Percentiles rank a stretch among this genome's conserved stretches.
Conservation (phyloP, 1,284 basidiomycete genomes). For the Omphalotus olearius region DNA sequence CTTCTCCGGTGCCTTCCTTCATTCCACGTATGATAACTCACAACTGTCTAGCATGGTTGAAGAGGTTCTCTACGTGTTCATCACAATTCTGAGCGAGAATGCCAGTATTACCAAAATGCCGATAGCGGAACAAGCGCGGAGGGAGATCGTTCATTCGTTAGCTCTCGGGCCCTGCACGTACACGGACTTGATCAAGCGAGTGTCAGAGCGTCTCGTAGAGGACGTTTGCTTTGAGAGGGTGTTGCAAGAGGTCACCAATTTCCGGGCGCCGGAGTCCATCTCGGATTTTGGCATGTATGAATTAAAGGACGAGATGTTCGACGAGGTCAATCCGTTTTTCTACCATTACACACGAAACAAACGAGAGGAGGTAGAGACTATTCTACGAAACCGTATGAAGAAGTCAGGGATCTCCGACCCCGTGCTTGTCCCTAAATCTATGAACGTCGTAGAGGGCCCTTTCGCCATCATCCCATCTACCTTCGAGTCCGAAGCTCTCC, state of each 20-base stretch:
- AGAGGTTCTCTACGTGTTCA: conserved; percentile 86
- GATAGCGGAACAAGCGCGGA: conserved; percentile 63
- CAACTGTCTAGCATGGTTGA: conserved; percentile 87
- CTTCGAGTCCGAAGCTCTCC: conserved; percentile 64
- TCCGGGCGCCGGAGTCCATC: conserved; percentile 76
- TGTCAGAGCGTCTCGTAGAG: conserved; percentile 88
- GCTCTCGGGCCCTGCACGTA: conserved; percentile 87
- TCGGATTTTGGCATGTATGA: conserved; percentile 86
- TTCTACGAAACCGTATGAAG: conserved; percentile 67
- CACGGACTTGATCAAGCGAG: conserved; percentile 88
- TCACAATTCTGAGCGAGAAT: conserved; percentile 84
- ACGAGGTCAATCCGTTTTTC: conserved; percentile 94
- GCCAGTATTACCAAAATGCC: conserved; percentile 72
- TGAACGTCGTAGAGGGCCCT: conserved; percentile 63
- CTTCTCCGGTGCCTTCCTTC: conserved; percentile 64
- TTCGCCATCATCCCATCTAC: conserved; percentile 57
- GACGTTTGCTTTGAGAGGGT: conserved; percentile 83
- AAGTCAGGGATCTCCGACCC: conserved; percentile 60
- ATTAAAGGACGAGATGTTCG: conserved; percentile 79
- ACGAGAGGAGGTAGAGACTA: conserved; percentile 88
- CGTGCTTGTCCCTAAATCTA: conserved; percentile 70
- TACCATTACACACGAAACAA: conserved; percentile 95
- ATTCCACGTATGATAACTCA: conserved; percentile 61
- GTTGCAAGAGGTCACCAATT: conserved; percentile 77
- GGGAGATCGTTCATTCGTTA: conserved; percentile 90